These are phyloP conservation scores for Oldenlandia corymbosa DNA, from an alignment of 257 asterid species.

Conservation along the genomic window DNA sequence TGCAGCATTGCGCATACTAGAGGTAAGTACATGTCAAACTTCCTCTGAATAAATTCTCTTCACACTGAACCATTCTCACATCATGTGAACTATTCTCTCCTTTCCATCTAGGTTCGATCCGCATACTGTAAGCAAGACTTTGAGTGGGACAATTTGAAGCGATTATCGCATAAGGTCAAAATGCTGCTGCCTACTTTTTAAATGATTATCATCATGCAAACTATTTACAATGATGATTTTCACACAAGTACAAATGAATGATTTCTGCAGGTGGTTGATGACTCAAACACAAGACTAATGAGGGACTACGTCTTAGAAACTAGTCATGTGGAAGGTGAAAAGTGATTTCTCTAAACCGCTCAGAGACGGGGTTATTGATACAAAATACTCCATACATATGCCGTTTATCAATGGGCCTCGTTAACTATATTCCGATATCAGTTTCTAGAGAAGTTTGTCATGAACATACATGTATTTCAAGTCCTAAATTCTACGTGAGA, in stretches of 20 bases:
- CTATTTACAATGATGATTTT: background rate
- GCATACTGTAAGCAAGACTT: slow-evolving; percentile 78
- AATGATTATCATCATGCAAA: background rate
- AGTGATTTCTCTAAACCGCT: slow-evolving; percentile 12
- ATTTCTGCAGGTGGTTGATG: slow-evolving; percentile 65
- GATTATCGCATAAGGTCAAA: slow-evolving; percentile 54
- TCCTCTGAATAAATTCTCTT: background rate
- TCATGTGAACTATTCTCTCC: no score
- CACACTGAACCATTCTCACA: background rate
- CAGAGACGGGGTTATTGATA: background rate
- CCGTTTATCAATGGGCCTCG: background rate
- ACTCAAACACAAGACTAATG: slow-evolving; percentile 64
- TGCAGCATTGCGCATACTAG: slow-evolving; percentile 75
- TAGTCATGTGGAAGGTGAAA: slow-evolving; percentile 35
- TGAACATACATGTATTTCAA: no score
- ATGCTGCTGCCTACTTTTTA: background rate
- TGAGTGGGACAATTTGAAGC: slow-evolving; percentile 83
- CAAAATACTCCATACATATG: background rate
- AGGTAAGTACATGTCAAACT: slow-evolving; percentile 40
- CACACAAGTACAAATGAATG: background rate
- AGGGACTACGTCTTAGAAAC: slow-evolving; percentile 73
- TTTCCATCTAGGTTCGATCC: slow-evolving; percentile 61
- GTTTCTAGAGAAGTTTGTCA: background rate
- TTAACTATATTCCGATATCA: background rate
- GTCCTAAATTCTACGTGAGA: no score